Percentiles rank a stretch among this genome's conserved stretches.
Conservation (phyloP, 352 stramenopile genomes). For the Globisporangium spiculum region DNA sequence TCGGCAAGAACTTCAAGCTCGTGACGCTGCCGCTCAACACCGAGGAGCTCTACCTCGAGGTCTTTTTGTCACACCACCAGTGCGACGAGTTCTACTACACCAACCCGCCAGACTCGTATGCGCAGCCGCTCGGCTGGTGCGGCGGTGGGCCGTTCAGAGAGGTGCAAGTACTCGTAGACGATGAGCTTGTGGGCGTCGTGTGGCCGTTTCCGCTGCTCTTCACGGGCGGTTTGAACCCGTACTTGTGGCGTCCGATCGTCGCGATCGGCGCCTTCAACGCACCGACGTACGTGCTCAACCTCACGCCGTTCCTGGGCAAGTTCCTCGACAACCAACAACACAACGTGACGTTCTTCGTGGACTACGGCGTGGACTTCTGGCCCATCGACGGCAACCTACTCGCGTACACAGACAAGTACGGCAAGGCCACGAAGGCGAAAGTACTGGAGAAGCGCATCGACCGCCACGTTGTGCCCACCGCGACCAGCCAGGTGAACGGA, state of each 20-base stretch:
- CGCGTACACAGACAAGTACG: constrained; percentile 43
- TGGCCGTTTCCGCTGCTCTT: constrained; percentile 80
- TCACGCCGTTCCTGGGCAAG: constrained; percentile 66
- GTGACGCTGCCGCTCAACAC: constrained; percentile 59
- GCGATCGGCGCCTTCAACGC: constrained; percentile 67
- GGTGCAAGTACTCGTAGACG: constrained; percentile 68
- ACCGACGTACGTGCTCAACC: constrained; percentile 70
- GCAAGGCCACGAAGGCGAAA: constrained; percentile 34
- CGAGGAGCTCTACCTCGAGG: constrained; percentile 61
- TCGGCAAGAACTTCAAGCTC: constrained; percentile 32
- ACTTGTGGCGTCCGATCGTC: constrained; percentile 75
- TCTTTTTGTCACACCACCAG: constrained; percentile 71
- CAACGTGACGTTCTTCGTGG: constrained; percentile 59
- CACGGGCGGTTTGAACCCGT: constrained; percentile 72
- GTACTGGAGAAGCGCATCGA: constrained; percentile 37
- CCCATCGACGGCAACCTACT: constrained; percentile 63
- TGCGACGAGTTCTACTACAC: constrained; percentile 79
- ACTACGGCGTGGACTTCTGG: constrained; percentile 71
- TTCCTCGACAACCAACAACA: constrained; percentile 48
- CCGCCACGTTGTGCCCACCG: constrained; percentile 23
- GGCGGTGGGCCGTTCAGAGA: constrained; percentile 60
- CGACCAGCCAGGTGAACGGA: constrained; percentile 15
- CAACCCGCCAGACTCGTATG: constrained; percentile 48
- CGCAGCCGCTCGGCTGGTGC: constrained; percentile 25
- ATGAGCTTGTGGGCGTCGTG: constrained; percentile 53